These are phyloP conservation scores for Tolypocladium cylindrosporum DNA, from an alignment of 2,329 filamentous ascomycete genomes.

Conservation along the genomic window DNA sequence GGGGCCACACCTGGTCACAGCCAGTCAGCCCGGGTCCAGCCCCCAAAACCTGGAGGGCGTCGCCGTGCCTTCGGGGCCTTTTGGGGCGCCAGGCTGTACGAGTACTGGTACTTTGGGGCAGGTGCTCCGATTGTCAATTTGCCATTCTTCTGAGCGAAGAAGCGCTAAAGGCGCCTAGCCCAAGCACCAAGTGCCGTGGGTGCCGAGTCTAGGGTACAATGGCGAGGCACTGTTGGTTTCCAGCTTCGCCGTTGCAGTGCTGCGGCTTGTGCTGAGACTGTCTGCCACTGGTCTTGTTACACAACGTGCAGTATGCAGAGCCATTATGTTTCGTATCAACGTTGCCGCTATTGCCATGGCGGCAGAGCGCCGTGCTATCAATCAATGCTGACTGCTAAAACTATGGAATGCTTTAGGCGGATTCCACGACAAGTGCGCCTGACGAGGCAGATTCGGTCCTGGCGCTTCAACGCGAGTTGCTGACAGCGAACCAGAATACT, in stretches of 20 bases:
- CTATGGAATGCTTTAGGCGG: neutral
- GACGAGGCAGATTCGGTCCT: neutral
- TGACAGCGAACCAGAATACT: neutral
- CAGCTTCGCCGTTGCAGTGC: neutral
- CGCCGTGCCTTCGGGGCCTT: neutral
- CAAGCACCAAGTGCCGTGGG: conserved; percentile 18
- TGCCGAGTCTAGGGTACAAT: conserved; percentile 10
- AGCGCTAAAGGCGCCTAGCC: conserved; percentile 8
- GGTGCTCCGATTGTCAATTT: neutral
- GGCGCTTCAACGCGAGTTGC: neutral
- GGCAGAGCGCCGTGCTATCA: neutral
- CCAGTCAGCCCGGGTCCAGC: neutral
- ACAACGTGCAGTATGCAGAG: neutral
- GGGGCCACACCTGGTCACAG: neutral
- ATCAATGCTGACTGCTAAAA: no score
- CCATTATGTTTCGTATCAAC: neutral
- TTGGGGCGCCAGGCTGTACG: neutral
- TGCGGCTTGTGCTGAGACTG: neutral
- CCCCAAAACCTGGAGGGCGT: neutral
- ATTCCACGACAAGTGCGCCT: neutral
- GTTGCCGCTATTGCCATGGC: neutral
- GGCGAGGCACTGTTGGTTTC: neutral
- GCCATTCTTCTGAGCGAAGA: neutral
- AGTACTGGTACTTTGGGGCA: neutral
- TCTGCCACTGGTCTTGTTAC: neutral